Evolutionary conservation across 2,329 filamentous ascomycete genomes (phyloP).

Genomic region (Sporothrix sp.): DNA sequence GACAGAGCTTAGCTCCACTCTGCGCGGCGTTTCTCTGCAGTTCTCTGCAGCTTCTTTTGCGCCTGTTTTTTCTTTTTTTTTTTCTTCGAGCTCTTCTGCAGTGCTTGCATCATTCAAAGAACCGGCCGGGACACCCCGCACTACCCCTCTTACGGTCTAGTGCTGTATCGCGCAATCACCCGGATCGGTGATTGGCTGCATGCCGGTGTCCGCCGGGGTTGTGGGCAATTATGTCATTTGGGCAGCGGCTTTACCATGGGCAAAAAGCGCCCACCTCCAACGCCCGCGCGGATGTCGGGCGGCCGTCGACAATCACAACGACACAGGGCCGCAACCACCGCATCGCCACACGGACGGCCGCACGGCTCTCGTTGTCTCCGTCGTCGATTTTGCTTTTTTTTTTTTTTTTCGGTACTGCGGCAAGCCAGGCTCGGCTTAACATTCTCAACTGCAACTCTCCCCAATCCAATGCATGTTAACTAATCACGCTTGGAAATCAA

Average conservation of each 20-base stretch:
- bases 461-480: neutral
- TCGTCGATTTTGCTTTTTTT: neutral
- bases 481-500: conserved; percentile 6
- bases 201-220: neutral
- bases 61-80: neutral
- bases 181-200: conserved; percentile 12
- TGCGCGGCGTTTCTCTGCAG: no score
- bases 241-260: conserved; percentile 7
- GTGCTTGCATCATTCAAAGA: neutral
- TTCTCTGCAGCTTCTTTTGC: neutral
- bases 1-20: conserved; percentile 5
- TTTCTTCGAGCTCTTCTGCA: neutral
- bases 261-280: neutral
- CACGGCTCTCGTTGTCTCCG: conserved; percentile 5
- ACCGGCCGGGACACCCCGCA: conserved; percentile 12
- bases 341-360: neutral
- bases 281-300: conserved; percentile 11
- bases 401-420: neutral
- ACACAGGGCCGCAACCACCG: neutral
- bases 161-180: conserved; percentile 18
- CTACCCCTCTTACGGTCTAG: conserved; percentile 15
- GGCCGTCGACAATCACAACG: conserved; percentile 1
- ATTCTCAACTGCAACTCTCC: no score
- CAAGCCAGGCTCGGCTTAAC: no score
- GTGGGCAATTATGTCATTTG: conserved; percentile 17